Evolutionary conservation across 2,329 filamentous ascomycete species (phyloP).

Genomic region (Sporothrix inflata): DNA sequence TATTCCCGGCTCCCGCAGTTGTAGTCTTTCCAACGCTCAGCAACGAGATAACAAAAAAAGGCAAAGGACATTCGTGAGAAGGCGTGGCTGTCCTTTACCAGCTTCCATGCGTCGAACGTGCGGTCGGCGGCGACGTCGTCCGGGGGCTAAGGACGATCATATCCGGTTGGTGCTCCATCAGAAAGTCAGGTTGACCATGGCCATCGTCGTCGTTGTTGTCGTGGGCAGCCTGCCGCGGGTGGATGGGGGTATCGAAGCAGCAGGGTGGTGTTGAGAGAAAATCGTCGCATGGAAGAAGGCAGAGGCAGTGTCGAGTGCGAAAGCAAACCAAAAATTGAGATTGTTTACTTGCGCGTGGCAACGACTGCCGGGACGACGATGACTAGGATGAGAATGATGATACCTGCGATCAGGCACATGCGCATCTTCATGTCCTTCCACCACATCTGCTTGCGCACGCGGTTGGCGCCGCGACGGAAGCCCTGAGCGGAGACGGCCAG

Average conservation of each 20-base stretch:
- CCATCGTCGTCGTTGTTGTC: neutral
- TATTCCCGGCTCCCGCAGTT: constrained; percentile 8
- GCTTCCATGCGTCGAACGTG: neutral
- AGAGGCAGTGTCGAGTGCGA: constrained; percentile 7
- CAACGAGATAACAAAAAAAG: constrained; percentile 2
- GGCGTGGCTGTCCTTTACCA: neutral
- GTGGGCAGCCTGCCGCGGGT: neutral
- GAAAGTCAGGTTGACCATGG: neutral
- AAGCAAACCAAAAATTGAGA: neutral
- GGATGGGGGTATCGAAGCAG: constrained; percentile 20
- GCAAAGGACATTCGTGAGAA: neutral
- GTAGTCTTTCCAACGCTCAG: constrained; percentile 24
- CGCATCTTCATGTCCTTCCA: constrained; percentile 99
- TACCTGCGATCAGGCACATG: constrained; percentile 89
- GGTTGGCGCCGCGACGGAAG: constrained; percentile 94
- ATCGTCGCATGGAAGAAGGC: neutral
- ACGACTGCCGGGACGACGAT: constrained; percentile 83
- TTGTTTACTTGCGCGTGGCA: constrained; percentile 24
- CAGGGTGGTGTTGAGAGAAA: neutral
- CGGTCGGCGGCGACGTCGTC: neutral
- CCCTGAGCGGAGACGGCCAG: constrained; percentile 90
- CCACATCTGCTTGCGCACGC: constrained; percentile 98
- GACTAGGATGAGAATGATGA: constrained; percentile 87
- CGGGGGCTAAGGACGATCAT: neutral
- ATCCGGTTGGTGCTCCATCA: neutral